phyloP scores from a whole-genome alignment of 805 yeast species.

The Candida quercuum region DNA sequence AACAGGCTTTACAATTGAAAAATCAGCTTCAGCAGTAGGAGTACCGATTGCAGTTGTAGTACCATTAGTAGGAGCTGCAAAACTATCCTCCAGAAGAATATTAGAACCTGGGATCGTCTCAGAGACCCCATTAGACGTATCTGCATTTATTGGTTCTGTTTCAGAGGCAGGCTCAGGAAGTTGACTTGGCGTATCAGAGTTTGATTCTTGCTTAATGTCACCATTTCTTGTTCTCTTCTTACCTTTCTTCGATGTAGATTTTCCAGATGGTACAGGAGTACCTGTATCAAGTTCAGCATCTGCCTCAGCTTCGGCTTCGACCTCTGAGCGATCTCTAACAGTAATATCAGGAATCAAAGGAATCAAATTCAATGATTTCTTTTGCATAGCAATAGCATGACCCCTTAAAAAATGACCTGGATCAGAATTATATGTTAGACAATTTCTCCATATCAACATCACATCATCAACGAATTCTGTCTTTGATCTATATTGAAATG shows the following conservation, averaged over 20 bases:
- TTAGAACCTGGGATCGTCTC: too few species aligned
- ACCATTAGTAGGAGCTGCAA: slow-evolving; percentile 8
- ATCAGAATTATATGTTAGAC: slow-evolving; percentile 88
- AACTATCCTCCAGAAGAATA: background rate
- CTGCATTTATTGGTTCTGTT: too few species aligned
- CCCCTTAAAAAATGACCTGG: slow-evolving; percentile 87
- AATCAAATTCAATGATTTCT: slow-evolving; percentile 66
- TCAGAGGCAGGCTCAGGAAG: slow-evolving; percentile 3
- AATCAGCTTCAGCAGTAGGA: too few species aligned
- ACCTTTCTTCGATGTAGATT: slow-evolving; percentile 33
- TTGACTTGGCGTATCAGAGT: too few species aligned
- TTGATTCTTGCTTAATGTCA: slow-evolving; percentile 30
- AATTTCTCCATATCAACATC: slow-evolving; percentile 93
- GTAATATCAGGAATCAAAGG: slow-evolving; percentile 89
- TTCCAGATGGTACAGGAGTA: slow-evolving; percentile 24
- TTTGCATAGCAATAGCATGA: slow-evolving; percentile 96
- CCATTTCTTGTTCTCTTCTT: slow-evolving; percentile 32
- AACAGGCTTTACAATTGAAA: too few species aligned
- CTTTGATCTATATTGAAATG: slow-evolving; percentile 77
- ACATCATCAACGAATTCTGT: slow-evolving; percentile 91
- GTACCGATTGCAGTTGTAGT: too few species aligned
- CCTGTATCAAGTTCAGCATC: slow-evolving; percentile 22
- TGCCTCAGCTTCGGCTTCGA: slow-evolving; percentile 42
- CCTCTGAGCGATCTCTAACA: slow-evolving; percentile 65
- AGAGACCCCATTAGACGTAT: too few species aligned